Evolutionary conservation across 163 green algal species (phyloP), one percentile per base, ranked within the genome.

Genomic region (Scenedesmus sp.): DNA sequence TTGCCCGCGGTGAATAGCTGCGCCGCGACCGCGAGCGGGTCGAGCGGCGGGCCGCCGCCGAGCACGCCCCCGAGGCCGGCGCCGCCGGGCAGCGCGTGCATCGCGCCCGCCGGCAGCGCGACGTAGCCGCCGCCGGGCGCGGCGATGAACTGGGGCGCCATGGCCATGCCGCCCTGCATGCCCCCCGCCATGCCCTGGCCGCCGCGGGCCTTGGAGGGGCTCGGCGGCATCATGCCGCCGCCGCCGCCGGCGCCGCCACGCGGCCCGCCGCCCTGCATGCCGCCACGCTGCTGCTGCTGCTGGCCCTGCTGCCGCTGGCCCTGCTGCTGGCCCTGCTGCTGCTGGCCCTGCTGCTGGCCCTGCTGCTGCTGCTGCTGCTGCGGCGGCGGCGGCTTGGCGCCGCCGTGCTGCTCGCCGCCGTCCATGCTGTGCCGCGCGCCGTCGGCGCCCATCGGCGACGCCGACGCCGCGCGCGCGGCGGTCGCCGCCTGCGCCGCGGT

Each of bases 291-390:
- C 62, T 70, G 62, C 62, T 56, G 5, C 67, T 64, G 36, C 34
- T 67, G 54, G 24, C 10, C 7, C 39, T 47, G 39, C 39, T 47
- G 39, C 36, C 33, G 15, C 69, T 58, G 56, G 26, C 24, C n/a
- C n/a, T 14, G 69, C 69, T 56, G 14, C 14, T 36, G 54, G 7
- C 2, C 22, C 39, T 75, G 66, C 11, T 60, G 48, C 45, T 64
- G 66, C 69, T 76, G 67, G 28, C 54, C 29, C 34, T 54, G 66
- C 67, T 22, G 67, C 15, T 75, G 66, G 3, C 45, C 29, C 66
- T 64, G 66, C 69, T 76, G 67, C 34, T 65, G 44, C 34, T 54
- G 66, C 67, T 22, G 67, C 15, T 28, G 1, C 13, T 11, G 45
- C 45, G 45, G 45, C 45, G 45, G 45, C 45, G 45, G 45, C 13